Evolutionary conservation across 1,139 yeast genomes (phyloP), one percentile per base, ranked within the genome.

Genomic region (Magnusiomyces sp.): DNA sequence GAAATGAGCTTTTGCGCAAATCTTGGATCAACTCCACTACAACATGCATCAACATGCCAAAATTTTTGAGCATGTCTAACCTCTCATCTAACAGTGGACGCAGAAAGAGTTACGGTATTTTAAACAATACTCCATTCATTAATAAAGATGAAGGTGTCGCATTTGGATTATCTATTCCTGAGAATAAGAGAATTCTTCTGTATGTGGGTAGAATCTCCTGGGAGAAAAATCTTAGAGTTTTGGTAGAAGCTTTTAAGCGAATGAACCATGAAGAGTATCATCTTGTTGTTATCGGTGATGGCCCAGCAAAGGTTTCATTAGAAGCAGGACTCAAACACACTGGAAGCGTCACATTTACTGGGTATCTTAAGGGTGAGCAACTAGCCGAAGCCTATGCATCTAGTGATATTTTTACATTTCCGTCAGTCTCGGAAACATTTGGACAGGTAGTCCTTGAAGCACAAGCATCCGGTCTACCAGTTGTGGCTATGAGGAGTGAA

Each of bases 211-310:
- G 59, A 43, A 52, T 55, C 16, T 55, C 58, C 9, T 55, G 57
- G 56, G 56, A 56, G 37, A 54, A 56, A 39, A 51, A 51, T 27
- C 46, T 51, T 32, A 40, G 46, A 77, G 52, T 62, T 27, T 47
- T 62, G 37, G 57, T 57, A 29, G 56, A 56, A 39, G 63, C 65
- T 29, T 64, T 63, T 49, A 56, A 57, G 49, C 60, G 59, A 37
- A 55, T 60, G 60, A 51, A 56, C 49, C 62, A 56, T 49, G 60
- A 45, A 43, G 47, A 43, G 7, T 46, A 43, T 33, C 55, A 48
- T 39, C 50, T 56, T 4, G 57, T 55, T 2, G 46, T 56, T 16
- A 58, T 56, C 9, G 58, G 58, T 6, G 58, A 56, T 38, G 58
- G 58, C 7, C 58, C 58, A 17, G 58, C 56, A 16, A 48, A 51